Percentiles rank a stretch among this genome's conserved stretches.
Evolutionary conservation across 106 monocot genomes (phyloP).

Genomic region (Apostasia shenzhenica): DNA sequence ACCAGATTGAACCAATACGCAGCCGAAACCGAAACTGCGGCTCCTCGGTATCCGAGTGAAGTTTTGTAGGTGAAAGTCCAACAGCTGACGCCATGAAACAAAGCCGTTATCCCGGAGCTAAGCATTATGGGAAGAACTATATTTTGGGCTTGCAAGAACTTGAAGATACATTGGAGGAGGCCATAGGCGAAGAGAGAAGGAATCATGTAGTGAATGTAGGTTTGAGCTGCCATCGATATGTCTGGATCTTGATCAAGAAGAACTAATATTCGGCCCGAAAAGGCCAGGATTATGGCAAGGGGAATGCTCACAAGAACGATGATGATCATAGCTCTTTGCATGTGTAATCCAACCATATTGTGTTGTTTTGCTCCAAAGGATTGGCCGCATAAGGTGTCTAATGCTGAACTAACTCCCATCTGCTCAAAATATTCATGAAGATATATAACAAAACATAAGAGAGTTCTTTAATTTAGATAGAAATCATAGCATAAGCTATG

Average conservation of each 20-base stretch:
- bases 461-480: too few relatives aligned
- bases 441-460: too few relatives aligned
- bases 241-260: slow-evolving; percentile 50
- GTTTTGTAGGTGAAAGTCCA: slow-evolving; percentile 50
- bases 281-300: slow-evolving; percentile 42
- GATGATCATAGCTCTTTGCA: slow-evolving; percentile 62
- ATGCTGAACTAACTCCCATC: slow-evolving; percentile 67
- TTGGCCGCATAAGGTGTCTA: slow-evolving; percentile 83
- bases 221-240: slow-evolving; percentile 58
- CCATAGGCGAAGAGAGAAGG: slow-evolving; percentile 73
- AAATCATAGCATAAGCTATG: too few relatives aligned
- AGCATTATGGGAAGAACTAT: slow-evolving; percentile 51
- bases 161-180: slow-evolving; percentile 53
- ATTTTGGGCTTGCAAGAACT: slow-evolving; percentile 59
- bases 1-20: slow-evolving; percentile 73
- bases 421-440: slow-evolving; percentile 4
- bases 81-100: slow-evolving; percentile 47
- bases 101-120: slow-evolving; percentile 37
- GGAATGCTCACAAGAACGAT: slow-evolving; percentile 50
- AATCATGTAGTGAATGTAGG: slow-evolving; percentile 55
- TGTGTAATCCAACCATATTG: slow-evolving; percentile 49
- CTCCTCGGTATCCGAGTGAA: slow-evolving; percentile 57
- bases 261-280: slow-evolving; percentile 46
- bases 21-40: slow-evolving; percentile 44
- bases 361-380: slow-evolving; percentile 70